A percentile compares a stretch with the other conserved stretches of the same genome.
Conservation (phyloP, 176 grass and related monocot genomes). For the Oryza nivara region DNA sequence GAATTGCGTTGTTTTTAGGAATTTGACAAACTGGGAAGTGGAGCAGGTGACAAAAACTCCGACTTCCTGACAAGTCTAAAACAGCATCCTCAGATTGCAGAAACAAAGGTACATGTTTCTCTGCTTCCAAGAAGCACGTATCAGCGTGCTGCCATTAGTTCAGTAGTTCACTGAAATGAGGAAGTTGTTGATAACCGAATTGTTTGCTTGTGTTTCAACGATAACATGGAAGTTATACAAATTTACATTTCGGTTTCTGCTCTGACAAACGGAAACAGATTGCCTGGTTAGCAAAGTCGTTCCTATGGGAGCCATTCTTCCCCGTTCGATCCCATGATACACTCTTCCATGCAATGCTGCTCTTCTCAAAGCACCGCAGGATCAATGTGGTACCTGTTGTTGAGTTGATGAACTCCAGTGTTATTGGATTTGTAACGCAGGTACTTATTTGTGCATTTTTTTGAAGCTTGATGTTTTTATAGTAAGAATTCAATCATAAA, state of each 20-base stretch:
- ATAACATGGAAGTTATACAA: neutral
- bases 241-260: neutral
- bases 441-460: constrained; percentile 21
- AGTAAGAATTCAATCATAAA: neutral
- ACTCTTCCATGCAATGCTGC: constrained; percentile 62
- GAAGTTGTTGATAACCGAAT: too few species aligned
- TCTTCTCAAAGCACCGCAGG: constrained; percentile 63
- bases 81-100: constrained; percentile 41
- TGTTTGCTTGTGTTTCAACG: neutral
- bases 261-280: constrained; percentile 48
- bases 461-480: neutral
- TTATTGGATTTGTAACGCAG: constrained; percentile 61
- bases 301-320: constrained; percentile 71
- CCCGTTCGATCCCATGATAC: constrained; percentile 48
- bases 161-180: neutral
- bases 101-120: constrained; percentile 41
- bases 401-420: constrained; percentile 39
- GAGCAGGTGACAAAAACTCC: neutral
- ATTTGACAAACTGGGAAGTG: constrained; percentile 26
- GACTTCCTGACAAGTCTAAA: constrained; percentile 48
- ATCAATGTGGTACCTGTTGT: constrained; percentile 60
- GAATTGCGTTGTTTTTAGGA: constrained; percentile 27
- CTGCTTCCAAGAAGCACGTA: neutral
- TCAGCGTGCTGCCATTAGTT: neutral
- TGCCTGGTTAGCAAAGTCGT: constrained; percentile 53